Percentiles rank a stretch among this genome's conserved stretches.
phyloP scores from a whole-genome alignment of 768 basidiomycete species.

The Kwoniella sp. region DNA sequence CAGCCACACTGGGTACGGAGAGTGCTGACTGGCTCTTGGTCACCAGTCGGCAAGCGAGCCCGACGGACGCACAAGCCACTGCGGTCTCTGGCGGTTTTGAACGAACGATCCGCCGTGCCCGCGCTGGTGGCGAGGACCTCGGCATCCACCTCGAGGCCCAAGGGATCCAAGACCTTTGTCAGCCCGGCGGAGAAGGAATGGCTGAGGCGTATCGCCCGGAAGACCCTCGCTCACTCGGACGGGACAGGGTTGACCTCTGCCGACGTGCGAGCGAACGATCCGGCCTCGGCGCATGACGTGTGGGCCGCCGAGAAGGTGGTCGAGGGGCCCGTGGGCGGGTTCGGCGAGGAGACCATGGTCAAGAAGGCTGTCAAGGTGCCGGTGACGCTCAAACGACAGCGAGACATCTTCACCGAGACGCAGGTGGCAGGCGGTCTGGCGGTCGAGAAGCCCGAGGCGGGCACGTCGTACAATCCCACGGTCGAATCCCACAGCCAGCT shows the following conservation, averaged over 20 bases:
- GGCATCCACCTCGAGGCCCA: conserved; percentile 8
- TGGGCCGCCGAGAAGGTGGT: conserved; percentile 10
- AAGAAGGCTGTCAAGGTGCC: conserved; percentile 48
- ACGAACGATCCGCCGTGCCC: conserved; percentile 81
- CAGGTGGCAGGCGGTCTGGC: conserved; percentile 17
- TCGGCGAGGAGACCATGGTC: conserved; percentile 32
- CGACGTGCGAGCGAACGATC: not conserved
- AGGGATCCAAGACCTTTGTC: conserved; percentile 49
- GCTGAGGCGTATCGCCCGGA: conserved; percentile 63
- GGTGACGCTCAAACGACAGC: conserved; percentile 30
- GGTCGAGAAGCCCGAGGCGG: conserved; percentile 62
- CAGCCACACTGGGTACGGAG: too few relatives aligned
- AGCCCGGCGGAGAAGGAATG: conserved; percentile 68
- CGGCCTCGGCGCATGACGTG: conserved; percentile 1
- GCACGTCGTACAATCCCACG: conserved; percentile 85
- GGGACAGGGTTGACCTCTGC: conserved; percentile 9
- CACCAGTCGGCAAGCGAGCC: conserved; percentile 40
- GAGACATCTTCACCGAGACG: conserved; percentile 23
- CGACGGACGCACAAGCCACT: conserved; percentile 41
- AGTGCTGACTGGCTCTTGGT: not conserved
- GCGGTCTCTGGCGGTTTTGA: conserved; percentile 68
- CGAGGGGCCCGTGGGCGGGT: conserved; percentile 51
- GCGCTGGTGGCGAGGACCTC: conserved; percentile 60
- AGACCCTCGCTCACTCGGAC: conserved; percentile 16
- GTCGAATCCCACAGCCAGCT: conserved; percentile 68